Conservation (phyloP, 1,139 yeast species). For the Diutina ranongensis region DNA sequence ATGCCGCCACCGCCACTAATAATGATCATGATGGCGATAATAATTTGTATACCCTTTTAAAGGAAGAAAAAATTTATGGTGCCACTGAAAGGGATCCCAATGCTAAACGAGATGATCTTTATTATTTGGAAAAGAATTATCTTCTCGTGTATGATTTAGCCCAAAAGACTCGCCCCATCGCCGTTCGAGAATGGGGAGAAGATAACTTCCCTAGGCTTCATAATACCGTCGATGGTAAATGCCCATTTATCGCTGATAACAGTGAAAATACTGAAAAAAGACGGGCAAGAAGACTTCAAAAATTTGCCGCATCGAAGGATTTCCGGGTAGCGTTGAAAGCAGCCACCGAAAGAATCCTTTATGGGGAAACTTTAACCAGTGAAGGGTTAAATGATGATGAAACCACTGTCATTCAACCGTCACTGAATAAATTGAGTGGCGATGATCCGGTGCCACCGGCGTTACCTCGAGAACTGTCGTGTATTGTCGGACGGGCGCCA, state of each 20-base stretch:
- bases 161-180: slow-evolving; percentile 72
- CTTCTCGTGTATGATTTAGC: slow-evolving; percentile 72
- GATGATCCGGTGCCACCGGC: not conserved
- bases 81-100: slow-evolving; percentile 83
- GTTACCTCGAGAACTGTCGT: slow-evolving; percentile 1
- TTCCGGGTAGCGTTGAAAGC: slow-evolving; percentile 17
- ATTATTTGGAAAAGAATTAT: slow-evolving; percentile 59
- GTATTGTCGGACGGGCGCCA: not conserved
- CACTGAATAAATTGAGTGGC: not conserved
- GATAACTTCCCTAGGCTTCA: slow-evolving; percentile 32
- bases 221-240: slow-evolving; percentile 50
- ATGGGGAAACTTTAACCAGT: slow-evolving; percentile 11
- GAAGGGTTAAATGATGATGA: slow-evolving; percentile 9
- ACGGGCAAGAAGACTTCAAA: slow-evolving; percentile 8
- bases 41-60: slow-evolving; percentile 54
- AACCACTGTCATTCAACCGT: not conserved
- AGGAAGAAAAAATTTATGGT: slow-evolving; percentile 78
- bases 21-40: slow-evolving; percentile 12
- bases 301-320: slow-evolving; percentile 29
- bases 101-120: slow-evolving; percentile 75
- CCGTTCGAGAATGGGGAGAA: slow-evolving; percentile 67
- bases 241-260: slow-evolving; percentile 53
- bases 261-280: slow-evolving; percentile 17
- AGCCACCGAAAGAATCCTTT: not conserved
- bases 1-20: slow-evolving; percentile 10